Evolutionary conservation across 352 stramenopile genomes (phyloP).

Genomic region (Phytophthora syringae): DNA sequence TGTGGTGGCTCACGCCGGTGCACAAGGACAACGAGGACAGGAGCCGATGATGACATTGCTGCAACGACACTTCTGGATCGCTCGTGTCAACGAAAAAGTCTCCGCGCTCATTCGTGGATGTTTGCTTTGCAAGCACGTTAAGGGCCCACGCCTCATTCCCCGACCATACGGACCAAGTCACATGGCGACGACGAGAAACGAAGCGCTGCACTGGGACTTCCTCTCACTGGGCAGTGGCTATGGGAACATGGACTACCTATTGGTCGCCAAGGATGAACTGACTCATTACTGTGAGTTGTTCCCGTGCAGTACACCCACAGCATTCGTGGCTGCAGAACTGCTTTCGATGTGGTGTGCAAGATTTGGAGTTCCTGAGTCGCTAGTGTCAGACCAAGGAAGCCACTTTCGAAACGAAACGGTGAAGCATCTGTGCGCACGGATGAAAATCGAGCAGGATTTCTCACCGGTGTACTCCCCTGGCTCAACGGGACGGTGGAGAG

Average conservation of each 20-base stretch:
- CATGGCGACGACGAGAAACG: slow-evolving; percentile 4
- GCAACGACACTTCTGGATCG: slow-evolving; percentile 3
- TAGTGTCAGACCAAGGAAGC: slow-evolving; percentile 20
- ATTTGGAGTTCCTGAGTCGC: slow-evolving; percentile 13
- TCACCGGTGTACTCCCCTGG: slow-evolving; percentile 20
- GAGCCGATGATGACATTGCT: neutral
- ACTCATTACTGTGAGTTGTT: slow-evolving; percentile 25
- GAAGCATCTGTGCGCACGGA: neutral
- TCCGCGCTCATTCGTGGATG: slow-evolving; percentile 4
- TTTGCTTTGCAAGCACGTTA: slow-evolving; percentile 20
- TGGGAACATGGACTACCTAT: slow-evolving; percentile 7
- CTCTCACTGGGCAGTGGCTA: slow-evolving; percentile 12
- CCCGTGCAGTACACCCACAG: slow-evolving; percentile 1
- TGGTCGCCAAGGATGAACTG: slow-evolving; percentile 18
- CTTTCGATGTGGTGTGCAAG: slow-evolving; percentile 2
- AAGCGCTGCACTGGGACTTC: slow-evolving; percentile 23
- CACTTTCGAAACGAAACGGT: slow-evolving; percentile 28
- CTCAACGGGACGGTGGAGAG: slow-evolving; percentile 21
- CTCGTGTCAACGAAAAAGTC: neutral
- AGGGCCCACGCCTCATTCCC: neutral
- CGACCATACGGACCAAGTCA: slow-evolving; percentile 8
- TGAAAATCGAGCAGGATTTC: slow-evolving; percentile 8
- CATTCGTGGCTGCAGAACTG: slow-evolving; percentile 4
- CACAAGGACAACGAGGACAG: slow-evolving; percentile 15
- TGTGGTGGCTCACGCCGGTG: slow-evolving; percentile 11